phyloP scores from a whole-genome alignment of 805 yeast species.

The Cyberlindnera lachancei region DNA sequence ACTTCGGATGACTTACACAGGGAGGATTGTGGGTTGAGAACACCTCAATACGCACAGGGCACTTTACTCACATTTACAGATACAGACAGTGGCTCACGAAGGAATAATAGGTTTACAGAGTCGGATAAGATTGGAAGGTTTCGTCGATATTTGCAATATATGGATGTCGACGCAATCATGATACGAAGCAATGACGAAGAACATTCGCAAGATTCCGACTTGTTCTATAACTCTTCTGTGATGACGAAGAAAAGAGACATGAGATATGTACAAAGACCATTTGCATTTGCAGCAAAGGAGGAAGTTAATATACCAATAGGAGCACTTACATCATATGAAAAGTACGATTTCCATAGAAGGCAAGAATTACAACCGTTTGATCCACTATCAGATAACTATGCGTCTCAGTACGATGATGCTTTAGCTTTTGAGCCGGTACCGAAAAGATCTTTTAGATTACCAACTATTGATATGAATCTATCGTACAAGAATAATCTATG shows the following conservation, averaged over 20 bases:
- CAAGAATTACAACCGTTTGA: constrained; percentile 2
- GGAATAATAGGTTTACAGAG: constrained; percentile 3
- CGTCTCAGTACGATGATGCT: constrained; percentile 12
- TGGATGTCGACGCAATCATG: constrained; percentile 4
- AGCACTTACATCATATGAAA: constrained; percentile 6
- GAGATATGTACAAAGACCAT: constrained; percentile 5
- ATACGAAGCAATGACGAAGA: constrained; percentile 11
- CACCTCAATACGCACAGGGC: no score
- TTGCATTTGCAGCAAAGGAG: constrained; percentile 4
- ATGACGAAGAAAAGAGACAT: constrained; percentile 3
- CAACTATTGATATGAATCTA: constrained; percentile 1
- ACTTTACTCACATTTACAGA: no score
- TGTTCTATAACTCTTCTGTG: constrained; percentile 9
- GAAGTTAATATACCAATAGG: constrained; percentile 6
- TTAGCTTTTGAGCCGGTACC: constrained; percentile 3
- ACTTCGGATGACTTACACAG: no score
- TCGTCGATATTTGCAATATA: constrained; percentile 9
- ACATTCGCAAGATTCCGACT: constrained; percentile 11
- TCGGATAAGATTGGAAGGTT: constrained; percentile 13
- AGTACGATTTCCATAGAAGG: constrained; percentile 13
- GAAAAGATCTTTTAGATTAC: background rate
- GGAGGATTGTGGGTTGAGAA: no score
- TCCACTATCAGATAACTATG: constrained; percentile 1
- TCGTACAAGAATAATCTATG: constrained; percentile 15
- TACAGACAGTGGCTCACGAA: no score